These are phyloP conservation scores for Cordyceps pruinosa DNA, from an alignment of 2,329 filamentous ascomycete species.

Conservation along the genomic window DNA sequence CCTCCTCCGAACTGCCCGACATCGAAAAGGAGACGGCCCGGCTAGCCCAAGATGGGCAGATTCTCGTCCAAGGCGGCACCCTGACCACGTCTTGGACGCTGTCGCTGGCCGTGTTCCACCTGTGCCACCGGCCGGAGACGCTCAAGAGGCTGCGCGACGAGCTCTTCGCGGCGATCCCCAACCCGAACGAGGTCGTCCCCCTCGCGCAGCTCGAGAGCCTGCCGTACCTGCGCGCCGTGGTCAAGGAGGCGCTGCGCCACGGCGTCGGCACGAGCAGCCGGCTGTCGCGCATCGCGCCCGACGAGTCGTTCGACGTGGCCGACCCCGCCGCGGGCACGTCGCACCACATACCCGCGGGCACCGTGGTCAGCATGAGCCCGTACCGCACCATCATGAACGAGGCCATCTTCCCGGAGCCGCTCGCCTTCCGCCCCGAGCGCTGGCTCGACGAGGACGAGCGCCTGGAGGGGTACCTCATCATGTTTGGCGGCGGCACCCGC, in stretches of 20 bases:
- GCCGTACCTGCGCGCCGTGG: constrained; percentile 42
- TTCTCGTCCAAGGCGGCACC: constrained; percentile 32
- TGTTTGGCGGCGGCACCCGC: constrained; percentile 30
- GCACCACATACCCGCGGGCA: constrained; percentile 27
- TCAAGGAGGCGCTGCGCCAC: constrained; percentile 44
- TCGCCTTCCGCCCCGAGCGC: constrained; percentile 29
- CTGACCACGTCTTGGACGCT: constrained; percentile 34
- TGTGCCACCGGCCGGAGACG: constrained; percentile 25
- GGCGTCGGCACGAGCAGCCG: constrained; percentile 41
- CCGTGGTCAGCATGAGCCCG: constrained; percentile 32
- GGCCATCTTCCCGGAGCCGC: constrained; percentile 26
- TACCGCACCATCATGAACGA: constrained; percentile 30
- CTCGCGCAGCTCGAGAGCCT: constrained; percentile 27
- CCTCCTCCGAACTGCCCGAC: constrained; percentile 25
- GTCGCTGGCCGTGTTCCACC: constrained; percentile 29
- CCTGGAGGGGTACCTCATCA: constrained; percentile 28
- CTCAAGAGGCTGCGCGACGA: constrained; percentile 29
- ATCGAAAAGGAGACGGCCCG: constrained; percentile 28
- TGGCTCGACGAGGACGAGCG: constrained; percentile 28
- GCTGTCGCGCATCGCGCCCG: constrained; percentile 41
- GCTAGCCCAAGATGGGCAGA: constrained; percentile 33
- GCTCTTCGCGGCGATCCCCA: constrained; percentile 27
- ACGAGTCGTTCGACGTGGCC: constrained; percentile 25
- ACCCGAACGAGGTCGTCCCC: constrained; percentile 22
- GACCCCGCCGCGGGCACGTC: constrained; percentile 22